These are phyloP conservation scores for Yamadazyma conglobata DNA, from an alignment of 1,139 yeast genomes.

Conservation along the genomic window DNA sequence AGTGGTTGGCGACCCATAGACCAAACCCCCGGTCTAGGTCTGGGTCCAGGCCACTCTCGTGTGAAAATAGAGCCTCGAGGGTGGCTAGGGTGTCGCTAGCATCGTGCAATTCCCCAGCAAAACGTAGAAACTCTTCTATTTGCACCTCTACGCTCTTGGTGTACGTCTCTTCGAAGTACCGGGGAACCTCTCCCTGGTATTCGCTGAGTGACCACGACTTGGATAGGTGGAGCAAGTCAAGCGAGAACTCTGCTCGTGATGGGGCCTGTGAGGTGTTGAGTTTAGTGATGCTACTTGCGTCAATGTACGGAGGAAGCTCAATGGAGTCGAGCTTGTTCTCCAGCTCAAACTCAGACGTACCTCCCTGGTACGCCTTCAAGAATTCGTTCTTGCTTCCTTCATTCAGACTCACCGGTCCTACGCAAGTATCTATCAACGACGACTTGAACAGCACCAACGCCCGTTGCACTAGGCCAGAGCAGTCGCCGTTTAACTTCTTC, in stretches of 20 bases:
- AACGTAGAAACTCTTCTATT: conserved; percentile 14
- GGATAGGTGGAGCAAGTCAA: conserved; percentile 20
- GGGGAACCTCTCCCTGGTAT: neutral
- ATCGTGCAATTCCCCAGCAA: conserved; percentile 9
- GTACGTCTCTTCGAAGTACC: conserved; percentile 14
- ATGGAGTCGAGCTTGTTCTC: conserved; percentile 32
- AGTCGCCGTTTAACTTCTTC: conserved; percentile 6
- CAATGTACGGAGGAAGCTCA: conserved; percentile 38
- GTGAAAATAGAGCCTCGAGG: conserved; percentile 16
- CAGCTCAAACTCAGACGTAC: conserved; percentile 11
- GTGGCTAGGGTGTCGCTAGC: conserved; percentile 6
- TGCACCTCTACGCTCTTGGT: conserved; percentile 16
- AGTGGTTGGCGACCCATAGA: conserved; percentile 31
- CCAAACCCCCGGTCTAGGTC: conserved; percentile 18
- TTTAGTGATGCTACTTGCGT: conserved; percentile 29
- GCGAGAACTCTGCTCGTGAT: conserved; percentile 13
- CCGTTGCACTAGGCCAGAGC: conserved; percentile 2
- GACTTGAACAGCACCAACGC: conserved; percentile 4
- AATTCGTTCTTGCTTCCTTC: conserved; percentile 6
- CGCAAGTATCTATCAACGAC: conserved; percentile 8
- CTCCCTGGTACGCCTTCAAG: conserved; percentile 10
- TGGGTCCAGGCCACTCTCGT: conserved; percentile 1
- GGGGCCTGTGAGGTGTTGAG: conserved; percentile 3
- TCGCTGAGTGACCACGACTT: conserved; percentile 13
- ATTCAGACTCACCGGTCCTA: conserved; percentile 1